Base-by-base conservation (phyloP, 306 rosid genomes). In the Potentilla sterilis region DNA sequence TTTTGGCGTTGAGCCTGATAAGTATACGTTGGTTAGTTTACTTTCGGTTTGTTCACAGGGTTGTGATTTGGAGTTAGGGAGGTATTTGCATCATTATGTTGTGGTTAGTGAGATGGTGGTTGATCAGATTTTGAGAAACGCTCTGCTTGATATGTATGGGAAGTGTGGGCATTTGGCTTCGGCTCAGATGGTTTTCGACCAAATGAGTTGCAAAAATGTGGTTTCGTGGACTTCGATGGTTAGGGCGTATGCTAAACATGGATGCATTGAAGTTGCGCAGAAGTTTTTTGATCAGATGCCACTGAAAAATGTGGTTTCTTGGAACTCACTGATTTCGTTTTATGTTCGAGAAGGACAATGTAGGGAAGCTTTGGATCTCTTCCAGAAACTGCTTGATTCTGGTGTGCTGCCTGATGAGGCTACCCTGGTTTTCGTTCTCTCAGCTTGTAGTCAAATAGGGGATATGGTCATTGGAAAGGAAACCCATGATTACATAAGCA, bases 321-420 rank as follows among this genome's bases (percentile, higher is more conserved):
- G 97, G 97, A 90, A 90, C 77, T 85, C 96, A 22, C 82, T 92
- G 71, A 92, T 92, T 44, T 83, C 86, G 1, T 86, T 87, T 62
- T 85, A 81, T 86, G 88, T 88, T 47, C 86, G 71, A 77, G 87
- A 84, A 73, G 93, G 96, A 38, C 84, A 16, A 14, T 77, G 79
- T 78, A 61, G 64, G 16, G 91, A 87, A 71, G 93, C 93, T 18
- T 37, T 90, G 77, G 86, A 83, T 67, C 87, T 90, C 32, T 90
- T 88, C 80, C 43, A 32, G 54, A 85, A 71, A 77, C 88, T 90
- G 96, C 82, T 86, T 49, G 75, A 34, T 75, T 87, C 93, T 3
- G 74, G 72, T 18, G 86, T 63, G 70, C 69, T 78, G 75, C 93
- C 97, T 8, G 88, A 90, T 12, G 88, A 87, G 79, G 83, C 86